Evolutionary conservation across 2,329 filamentous ascomycete species (phyloP).

Genomic region (Westerdykella ornata): DNA sequence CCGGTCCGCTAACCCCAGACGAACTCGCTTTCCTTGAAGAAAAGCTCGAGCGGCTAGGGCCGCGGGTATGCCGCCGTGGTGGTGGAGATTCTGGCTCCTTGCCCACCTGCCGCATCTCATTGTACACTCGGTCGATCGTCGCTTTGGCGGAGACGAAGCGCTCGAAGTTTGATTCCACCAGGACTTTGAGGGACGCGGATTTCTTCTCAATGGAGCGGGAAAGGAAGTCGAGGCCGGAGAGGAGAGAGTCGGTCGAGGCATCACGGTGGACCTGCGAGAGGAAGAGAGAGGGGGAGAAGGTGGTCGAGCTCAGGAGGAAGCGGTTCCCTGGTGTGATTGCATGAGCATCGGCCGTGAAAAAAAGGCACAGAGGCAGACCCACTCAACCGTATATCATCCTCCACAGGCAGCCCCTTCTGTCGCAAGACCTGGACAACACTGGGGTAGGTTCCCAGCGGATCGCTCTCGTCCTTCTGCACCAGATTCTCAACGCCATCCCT

Average conservation of each 20-base stretch:
- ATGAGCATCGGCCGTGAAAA: conserved; percentile 2
- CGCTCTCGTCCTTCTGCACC: conserved; percentile 85
- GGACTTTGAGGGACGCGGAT: conserved; percentile 87
- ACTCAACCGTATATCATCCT: conserved; percentile 76
- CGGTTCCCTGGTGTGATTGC: conserved; percentile 59
- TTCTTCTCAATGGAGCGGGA: conserved; percentile 95
- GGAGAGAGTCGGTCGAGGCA: conserved; percentile 73
- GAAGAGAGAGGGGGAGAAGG: conserved; percentile 87
- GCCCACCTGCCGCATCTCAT: conserved; percentile 81
- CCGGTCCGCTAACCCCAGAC: conserved; percentile 24
- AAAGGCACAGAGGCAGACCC: conserved; percentile 31
- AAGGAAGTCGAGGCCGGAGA: conserved; percentile 76
- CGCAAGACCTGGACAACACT: conserved; percentile 79
- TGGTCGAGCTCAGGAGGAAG: conserved; percentile 91
- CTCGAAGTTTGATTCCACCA: conserved; percentile 97
- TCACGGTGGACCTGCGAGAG: conserved; percentile 84
- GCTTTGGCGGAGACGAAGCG: conserved; percentile 95
- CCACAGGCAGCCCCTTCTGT: conserved; percentile 68
- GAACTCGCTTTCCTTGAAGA: conserved; percentile 43
- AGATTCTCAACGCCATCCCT: conserved; percentile 65
- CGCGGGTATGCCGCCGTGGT: conserved; percentile 53
- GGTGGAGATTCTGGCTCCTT: conserved; percentile 35
- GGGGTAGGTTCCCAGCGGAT: conserved; percentile 80
- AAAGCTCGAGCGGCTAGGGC: conserved; percentile 58
- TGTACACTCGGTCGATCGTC: conserved; percentile 98